Evolutionary conservation across 177 flowering plant genomes (phyloP).

Genomic region (Vitis hybrid): DNA sequence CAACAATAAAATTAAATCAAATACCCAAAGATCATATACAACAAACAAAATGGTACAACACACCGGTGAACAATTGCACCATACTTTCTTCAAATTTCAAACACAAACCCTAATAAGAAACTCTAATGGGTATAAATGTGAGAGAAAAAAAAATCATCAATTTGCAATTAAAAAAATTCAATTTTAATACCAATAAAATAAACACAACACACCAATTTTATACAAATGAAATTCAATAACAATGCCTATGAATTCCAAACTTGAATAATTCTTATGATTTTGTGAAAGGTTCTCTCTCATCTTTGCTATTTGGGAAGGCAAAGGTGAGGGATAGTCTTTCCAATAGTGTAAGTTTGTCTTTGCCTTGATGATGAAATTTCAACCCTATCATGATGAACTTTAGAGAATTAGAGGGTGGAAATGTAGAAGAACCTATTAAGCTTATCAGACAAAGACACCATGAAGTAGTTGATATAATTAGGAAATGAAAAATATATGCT

Average conservation of each 20-base stretch:
- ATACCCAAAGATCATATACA: too few species aligned
- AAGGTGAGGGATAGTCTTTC: slow-evolving; percentile 50
- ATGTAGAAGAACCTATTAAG: slow-evolving; percentile 14
- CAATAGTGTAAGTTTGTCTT: slow-evolving; percentile 45
- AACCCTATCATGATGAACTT: slow-evolving; percentile 4
- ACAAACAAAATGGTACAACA: too few species aligned
- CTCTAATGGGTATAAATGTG: too few species aligned
- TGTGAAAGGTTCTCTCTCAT: slow-evolving; percentile 33
- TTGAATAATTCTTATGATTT: background rate
- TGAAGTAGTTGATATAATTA: slow-evolving; percentile 11
- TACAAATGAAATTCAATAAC: too few species aligned
- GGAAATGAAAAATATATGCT: background rate
- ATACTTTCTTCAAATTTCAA: background rate
- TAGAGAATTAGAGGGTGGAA: background rate
- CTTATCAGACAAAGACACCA: slow-evolving; percentile 14
- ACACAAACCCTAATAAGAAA: background rate
- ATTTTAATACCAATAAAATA: too few species aligned
- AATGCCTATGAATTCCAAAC: background rate
- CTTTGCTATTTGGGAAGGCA: slow-evolving; percentile 48
- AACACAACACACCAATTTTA: too few species aligned
- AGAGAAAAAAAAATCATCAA: too few species aligned
- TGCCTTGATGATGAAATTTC: slow-evolving; percentile 7
- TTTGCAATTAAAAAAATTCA: too few species aligned
- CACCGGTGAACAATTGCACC: too few species aligned
- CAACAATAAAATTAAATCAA: too few species aligned